Evolutionary conservation across 768 basidiomycete species (phyloP), one percentile per base, ranked within the genome.

Genomic region (Hygrocybe coccinea): DNA sequence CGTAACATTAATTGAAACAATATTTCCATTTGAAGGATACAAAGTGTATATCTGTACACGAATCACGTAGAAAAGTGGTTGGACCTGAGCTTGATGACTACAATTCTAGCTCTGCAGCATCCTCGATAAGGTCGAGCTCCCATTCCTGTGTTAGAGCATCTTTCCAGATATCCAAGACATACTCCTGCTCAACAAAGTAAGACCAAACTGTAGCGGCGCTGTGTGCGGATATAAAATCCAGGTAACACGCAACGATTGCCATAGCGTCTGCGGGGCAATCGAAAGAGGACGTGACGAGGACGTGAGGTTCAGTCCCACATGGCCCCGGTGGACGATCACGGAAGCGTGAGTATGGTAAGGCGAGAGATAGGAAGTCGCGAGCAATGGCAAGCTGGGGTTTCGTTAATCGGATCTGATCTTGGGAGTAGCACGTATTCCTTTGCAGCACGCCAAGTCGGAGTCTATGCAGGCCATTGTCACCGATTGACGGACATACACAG

Each of bases 361-460:
- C 70, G 7, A 76, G 61, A 5, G 67, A 67, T 35, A 80, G 62
- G 59, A 78, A 77, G 58, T 79, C 77, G 24, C 78, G 69, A 7
- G 71, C 76, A 1, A 66, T 65, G 25, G 69, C 59, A 2, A 79
- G 67, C 55, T 79, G 74, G 0, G n/a, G n/a, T n/a, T n/a, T n/a
- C n/a, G n/a, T n/a, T n/a, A n/a, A n/a, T n/a, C n/a, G n/a, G n/a
- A n/a, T n/a, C n/a, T n/a, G n/a, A n/a, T n/a, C n/a, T n/a, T n/a
- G n/a, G n/a, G n/a, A n/a, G n/a, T n/a, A n/a, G n/a, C n/a, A n/a
- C n/a, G n/a, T n/a, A n/a, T n/a, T n/a, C n/a, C n/a, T n/a, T n/a
- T n/a, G n/a, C n/a, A n/a, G n/a, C n/a, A n/a, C n/a, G n/a, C n/a
- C n/a, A n/a, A n/a, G n/a, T n/a, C n/a, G n/a, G n/a, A n/a, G n/a